Conservation (phyloP, 306 rosid genomes). For the Dicorynia guianensis region DNA sequence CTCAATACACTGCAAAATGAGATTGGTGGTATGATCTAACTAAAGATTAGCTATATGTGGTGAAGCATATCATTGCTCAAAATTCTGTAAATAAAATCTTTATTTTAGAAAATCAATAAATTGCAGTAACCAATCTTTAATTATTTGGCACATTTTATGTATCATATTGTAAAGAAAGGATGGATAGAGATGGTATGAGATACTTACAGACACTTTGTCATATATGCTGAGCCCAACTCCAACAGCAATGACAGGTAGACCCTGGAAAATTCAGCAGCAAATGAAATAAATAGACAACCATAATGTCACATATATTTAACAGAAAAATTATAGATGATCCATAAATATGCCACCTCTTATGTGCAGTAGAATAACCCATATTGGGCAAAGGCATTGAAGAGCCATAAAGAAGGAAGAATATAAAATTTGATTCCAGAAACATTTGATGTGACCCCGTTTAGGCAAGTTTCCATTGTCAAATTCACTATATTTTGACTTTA, state of each 20-base stretch:
- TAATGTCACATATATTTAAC: background rate
- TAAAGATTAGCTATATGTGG: background rate
- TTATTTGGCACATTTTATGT: constrained; percentile 18
- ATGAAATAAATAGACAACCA: constrained; percentile 24
- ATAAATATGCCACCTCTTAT: background rate
- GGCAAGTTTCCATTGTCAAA: background rate
- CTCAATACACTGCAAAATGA: background rate
- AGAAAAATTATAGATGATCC: constrained; percentile 18
- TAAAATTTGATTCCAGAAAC: background rate
- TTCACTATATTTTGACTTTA: background rate
- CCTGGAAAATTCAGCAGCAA: constrained; percentile 60
- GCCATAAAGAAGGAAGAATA: background rate
- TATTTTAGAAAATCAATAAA: background rate
- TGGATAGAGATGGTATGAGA: constrained; percentile 30
- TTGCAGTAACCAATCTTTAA: background rate
- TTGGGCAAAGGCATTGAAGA: constrained; percentile 7
- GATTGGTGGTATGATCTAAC: background rate
- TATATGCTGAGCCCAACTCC: constrained; percentile 93
- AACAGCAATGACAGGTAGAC: constrained; percentile 84
- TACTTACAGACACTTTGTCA: constrained; percentile 96
- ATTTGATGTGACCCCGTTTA: background rate
- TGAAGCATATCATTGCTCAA: background rate
- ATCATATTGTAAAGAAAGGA: constrained; percentile 19
- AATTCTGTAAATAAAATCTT: too few relatives aligned
- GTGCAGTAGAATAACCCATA: background rate